A percentile compares a stretch with the other conserved stretches of the same genome.
phyloP scores from a whole-genome alignment of 2,329 filamentous ascomycete genomes.

The Rachicladosporium sp. region DNA sequence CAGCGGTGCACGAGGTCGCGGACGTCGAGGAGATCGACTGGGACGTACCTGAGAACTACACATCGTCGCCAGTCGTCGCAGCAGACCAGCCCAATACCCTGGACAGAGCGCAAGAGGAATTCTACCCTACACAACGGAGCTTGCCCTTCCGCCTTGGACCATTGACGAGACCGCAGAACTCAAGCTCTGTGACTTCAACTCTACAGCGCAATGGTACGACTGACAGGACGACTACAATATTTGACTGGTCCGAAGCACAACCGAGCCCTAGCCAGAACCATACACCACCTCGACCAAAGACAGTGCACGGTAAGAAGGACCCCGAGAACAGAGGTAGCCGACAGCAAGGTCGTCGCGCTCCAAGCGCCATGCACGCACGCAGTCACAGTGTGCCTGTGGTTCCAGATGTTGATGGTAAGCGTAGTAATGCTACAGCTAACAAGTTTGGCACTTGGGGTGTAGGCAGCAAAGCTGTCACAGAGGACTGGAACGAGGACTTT shows the following conservation, averaged over 20 bases:
- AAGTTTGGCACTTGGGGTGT: conserved; percentile 78
- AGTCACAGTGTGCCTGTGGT: conserved; percentile 69
- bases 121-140: not conserved
- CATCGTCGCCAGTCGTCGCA: conserved; percentile 5
- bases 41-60: conserved; percentile 23
- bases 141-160: conserved; percentile 16
- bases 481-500: conserved; percentile 86
- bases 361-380: conserved; percentile 58
- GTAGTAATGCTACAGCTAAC: conserved; percentile 44
- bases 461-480: conserved; percentile 65
- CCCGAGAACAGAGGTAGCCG: conserved; percentile 59
- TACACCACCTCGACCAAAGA: conserved; percentile 54
- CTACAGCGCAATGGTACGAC: conserved; percentile 26
- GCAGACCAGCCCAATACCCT: not conserved
- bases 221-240: conserved; percentile 47
- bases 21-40: conserved; percentile 23
- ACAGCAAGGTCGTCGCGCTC: conserved; percentile 51
- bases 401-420: conserved; percentile 43
- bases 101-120: conserved; percentile 1
- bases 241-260: conserved; percentile 64
- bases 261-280: conserved; percentile 51
- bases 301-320: conserved; percentile 65
- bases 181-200: conserved; percentile 24
- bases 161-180: conserved; percentile 10
- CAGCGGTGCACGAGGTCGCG: conserved; percentile 30